These are phyloP conservation scores for Sonneratia caseolaris DNA, from an alignment of 345 rosid species.

Conservation along the genomic window DNA sequence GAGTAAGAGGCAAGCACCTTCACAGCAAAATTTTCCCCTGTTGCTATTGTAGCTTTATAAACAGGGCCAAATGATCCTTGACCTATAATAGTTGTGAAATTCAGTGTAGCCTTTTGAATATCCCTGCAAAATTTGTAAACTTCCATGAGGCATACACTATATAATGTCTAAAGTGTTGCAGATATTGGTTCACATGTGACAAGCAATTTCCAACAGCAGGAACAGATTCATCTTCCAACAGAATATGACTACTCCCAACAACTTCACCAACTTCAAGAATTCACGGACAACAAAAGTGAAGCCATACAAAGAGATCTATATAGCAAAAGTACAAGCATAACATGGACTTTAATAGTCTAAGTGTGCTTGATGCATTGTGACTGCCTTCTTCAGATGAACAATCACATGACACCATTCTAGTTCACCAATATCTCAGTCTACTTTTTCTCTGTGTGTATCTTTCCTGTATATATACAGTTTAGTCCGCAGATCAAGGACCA, in stretches of 20 bases:
- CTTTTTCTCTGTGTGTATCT: not conserved
- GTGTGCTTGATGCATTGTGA: not conserved
- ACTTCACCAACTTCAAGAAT: not conserved
- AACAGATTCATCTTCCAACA: not conserved
- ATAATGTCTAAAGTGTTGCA: not conserved
- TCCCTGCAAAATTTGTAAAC: constrained; percentile 40
- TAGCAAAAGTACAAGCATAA: not conserved
- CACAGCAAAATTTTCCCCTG: constrained; percentile 62
- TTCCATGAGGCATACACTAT: not conserved
- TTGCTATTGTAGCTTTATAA: constrained; percentile 62
- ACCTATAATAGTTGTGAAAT: constrained; percentile 70
- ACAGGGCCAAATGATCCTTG: constrained; percentile 97
- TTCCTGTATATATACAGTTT: not conserved
- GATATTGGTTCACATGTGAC: not conserved
- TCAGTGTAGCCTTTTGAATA: constrained; percentile 84
- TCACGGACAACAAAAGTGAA: not conserved
- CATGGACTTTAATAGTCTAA: not conserved
- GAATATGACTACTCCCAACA: not conserved
- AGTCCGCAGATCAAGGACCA: not conserved
- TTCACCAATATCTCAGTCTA: not conserved
- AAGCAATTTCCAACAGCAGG: not conserved
- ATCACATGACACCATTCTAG: not conserved
- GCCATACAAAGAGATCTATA: not conserved
- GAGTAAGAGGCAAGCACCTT: constrained; percentile 92
- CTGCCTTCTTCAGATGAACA: not conserved